These are phyloP conservation scores for Yamadazyma epiphylla DNA, from an alignment of 1,139 yeast species.

Conservation along the genomic window DNA sequence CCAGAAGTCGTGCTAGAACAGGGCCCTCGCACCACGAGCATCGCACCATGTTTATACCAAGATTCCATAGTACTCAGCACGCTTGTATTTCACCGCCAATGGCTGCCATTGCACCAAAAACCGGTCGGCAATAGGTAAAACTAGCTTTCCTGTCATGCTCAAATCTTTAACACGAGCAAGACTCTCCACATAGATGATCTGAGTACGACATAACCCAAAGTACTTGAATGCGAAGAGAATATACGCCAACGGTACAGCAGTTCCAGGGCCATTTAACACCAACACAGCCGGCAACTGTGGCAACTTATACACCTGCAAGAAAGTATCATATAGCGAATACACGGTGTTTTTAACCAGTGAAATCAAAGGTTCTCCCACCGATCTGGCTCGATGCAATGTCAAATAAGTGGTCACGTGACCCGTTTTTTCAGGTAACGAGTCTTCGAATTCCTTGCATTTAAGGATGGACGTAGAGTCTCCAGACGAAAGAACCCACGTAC, in stretches of 20 bases:
- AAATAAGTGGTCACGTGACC: slow-evolving; percentile 16
- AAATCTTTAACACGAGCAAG: slow-evolving; percentile 77
- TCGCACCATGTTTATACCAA: slow-evolving; percentile 40
- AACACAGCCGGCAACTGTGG: slow-evolving; percentile 47
- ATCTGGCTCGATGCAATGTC: slow-evolving; percentile 68
- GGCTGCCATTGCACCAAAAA: slow-evolving; percentile 91
- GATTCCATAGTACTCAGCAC: slow-evolving; percentile 76
- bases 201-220: slow-evolving; percentile 49
- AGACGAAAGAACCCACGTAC: slow-evolving; percentile 48
- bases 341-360: slow-evolving; percentile 54
- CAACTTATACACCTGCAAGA: slow-evolving; percentile 15
- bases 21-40: background rate
- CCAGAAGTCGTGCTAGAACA: background rate
- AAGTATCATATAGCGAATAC: slow-evolving; percentile 31
- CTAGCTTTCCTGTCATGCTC: slow-evolving; percentile 71
- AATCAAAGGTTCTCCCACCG: slow-evolving; percentile 60
- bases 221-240: slow-evolving; percentile 52
- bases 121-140: slow-evolving; percentile 68
- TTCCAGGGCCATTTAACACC: slow-evolving; percentile 91
- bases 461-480: slow-evolving; percentile 59
- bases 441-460: slow-evolving; percentile 47
- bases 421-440: slow-evolving; percentile 11
- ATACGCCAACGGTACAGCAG: slow-evolving; percentile 74
- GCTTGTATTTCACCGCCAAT: slow-evolving; percentile 47
- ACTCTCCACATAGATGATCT: slow-evolving; percentile 80